A percentile compares a stretch with the other conserved stretches of the same genome.
Conservation (phyloP, 2,329 filamentous ascomycete genomes). For the Fusarium oligoseptatum region DNA sequence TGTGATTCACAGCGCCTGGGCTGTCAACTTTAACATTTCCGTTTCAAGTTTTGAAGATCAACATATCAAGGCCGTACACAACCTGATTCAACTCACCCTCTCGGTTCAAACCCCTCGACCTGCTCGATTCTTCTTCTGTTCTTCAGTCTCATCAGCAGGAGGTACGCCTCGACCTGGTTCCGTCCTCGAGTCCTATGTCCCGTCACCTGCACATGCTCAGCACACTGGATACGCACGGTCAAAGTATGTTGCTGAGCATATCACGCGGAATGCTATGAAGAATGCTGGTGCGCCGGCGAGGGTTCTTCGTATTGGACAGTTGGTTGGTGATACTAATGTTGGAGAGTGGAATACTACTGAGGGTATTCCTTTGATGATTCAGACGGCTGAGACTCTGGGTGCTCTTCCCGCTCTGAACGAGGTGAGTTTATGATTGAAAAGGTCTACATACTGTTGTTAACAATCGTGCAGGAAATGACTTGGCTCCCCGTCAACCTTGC, state of each 20-base stretch:
- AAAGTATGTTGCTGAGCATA: constrained; percentile 56
- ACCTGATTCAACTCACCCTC: constrained; percentile 58
- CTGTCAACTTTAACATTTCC: constrained; percentile 68
- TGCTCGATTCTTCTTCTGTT: constrained; percentile 63
- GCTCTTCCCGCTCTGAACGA: constrained; percentile 62
- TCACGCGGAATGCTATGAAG: constrained; percentile 52
- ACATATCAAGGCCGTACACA: constrained; percentile 60
- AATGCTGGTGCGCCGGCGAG: constrained; percentile 40
- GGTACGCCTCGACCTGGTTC: constrained; percentile 49
- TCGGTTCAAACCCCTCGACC: constrained; percentile 6
- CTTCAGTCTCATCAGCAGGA: constrained; percentile 56
- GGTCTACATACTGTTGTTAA: too few relatives aligned
- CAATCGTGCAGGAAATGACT: constrained; percentile 34
- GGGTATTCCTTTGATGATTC: constrained; percentile 67
- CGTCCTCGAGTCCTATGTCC: constrained; percentile 52
- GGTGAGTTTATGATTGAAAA: constrained; percentile 3
- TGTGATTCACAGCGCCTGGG: constrained; percentile 66
- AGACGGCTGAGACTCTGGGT: constrained; percentile 59
- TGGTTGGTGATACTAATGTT: constrained; percentile 60
- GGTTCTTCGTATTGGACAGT: constrained; percentile 63
- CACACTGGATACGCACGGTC: constrained; percentile 59
- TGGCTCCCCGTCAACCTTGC: constrained; percentile 40
- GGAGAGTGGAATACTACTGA: constrained; percentile 66
- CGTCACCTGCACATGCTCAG: constrained; percentile 54
- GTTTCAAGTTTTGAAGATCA: constrained; percentile 63